Evolutionary conservation across 2,329 filamentous ascomycete species (phyloP).

Genomic region (Berkeleyomyces basicola): DNA sequence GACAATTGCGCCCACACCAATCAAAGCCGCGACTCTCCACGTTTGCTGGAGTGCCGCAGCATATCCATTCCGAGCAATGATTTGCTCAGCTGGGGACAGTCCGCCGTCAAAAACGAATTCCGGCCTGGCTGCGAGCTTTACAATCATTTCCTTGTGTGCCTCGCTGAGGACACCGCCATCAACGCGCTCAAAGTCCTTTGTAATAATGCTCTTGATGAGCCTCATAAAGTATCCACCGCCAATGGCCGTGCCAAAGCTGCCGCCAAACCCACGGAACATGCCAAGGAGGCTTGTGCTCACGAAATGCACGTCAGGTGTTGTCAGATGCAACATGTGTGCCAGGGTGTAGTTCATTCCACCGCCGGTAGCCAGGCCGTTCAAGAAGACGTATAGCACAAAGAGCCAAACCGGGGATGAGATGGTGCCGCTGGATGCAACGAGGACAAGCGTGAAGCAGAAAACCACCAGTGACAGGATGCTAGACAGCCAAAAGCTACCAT

Average conservation of each 20-base stretch:
- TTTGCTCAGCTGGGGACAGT: slow-evolving; percentile 25
- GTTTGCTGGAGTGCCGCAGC: slow-evolving; percentile 28
- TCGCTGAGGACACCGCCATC: slow-evolving; percentile 24
- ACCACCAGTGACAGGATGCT: slow-evolving; percentile 41
- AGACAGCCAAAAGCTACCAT: slow-evolving; percentile 55
- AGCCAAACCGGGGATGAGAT: slow-evolving; percentile 31
- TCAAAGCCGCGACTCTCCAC: slow-evolving; percentile 30
- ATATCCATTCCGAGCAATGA: slow-evolving; percentile 32
- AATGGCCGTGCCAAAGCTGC: slow-evolving; percentile 64
- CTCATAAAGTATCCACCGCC: slow-evolving; percentile 61
- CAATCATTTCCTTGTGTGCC: slow-evolving; percentile 26
- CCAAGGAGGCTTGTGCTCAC: slow-evolving; percentile 59
- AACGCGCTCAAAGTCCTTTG: slow-evolving; percentile 36
- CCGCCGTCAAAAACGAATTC: slow-evolving; percentile 30
- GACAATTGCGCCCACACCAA: slow-evolving; percentile 28
- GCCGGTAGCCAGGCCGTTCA: slow-evolving; percentile 58
- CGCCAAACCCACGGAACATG: slow-evolving; percentile 69
- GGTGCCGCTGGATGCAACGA: slow-evolving; percentile 38
- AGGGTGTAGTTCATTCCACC: slow-evolving; percentile 65
- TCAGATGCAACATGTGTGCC: slow-evolving; percentile 62
- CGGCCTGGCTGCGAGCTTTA: slow-evolving; percentile 33
- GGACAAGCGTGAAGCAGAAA: slow-evolving; percentile 43
- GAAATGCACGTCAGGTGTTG: slow-evolving; percentile 48
- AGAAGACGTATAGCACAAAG: slow-evolving; percentile 45
- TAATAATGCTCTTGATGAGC: slow-evolving; percentile 37